Evolutionary conservation across 441 rosid genomes (phyloP), one percentile per base, ranked within the genome.

Genomic region (Eruca vesicaria): DNA sequence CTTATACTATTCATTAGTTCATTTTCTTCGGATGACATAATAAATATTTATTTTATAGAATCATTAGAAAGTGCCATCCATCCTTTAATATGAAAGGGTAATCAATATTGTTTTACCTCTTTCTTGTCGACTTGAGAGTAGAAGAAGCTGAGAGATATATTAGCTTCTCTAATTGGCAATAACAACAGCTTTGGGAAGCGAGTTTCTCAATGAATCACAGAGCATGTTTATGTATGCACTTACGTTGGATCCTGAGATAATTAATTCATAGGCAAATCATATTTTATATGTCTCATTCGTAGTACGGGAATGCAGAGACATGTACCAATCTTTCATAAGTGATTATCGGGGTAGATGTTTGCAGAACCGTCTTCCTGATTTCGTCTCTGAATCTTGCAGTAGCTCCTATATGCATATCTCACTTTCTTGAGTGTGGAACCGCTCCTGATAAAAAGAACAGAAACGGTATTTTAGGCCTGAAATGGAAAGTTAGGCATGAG

Each of bases 111-210:
- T 3, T 23, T 84, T 90, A 96, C 99, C 99, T 96, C 96, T 69
- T 90, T 86, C 80, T 89, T 90, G 50, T 98, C 99, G 14, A 95
- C 79, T 83, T 93, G 98, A 64, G 87, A 80, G 52, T 95, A 95
- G 83, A 95, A 93, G 75, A 81, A 73, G 86, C 87, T 91, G 57
- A 95, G 91, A 71, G 90, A 86, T 86, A 91, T 87, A 88, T 89
- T 93, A 55, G 99, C 98, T 79, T 90, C 87, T 73, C 94, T 85
- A 31, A 95, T 88, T 95, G 99, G 74, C 99, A 95, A 80, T 90
- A 29, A 95, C 99, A 63, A 91, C 96, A 12, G 98, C 97, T 80
- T 95, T 95, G 19, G 99, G 99, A 72, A 95, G 87, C 14, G 99
- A 85, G 81, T 91, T 89, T 82, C 80, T 86, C 78, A 93, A 68